These are phyloP conservation scores for Penicillium thymicola DNA, from an alignment of 2,329 filamentous ascomycete genomes.

Conservation along the genomic window DNA sequence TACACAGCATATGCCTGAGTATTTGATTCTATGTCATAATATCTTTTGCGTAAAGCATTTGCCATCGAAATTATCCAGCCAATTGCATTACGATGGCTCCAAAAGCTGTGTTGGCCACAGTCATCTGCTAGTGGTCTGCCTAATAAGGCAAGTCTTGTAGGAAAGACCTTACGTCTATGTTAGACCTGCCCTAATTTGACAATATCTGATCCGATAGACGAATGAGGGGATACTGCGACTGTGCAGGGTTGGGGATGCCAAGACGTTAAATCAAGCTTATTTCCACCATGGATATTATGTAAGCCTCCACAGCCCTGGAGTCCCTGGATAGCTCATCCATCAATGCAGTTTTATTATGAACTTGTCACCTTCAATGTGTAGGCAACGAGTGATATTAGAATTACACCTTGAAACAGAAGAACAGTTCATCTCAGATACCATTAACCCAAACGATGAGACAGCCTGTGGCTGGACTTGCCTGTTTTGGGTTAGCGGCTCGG, in stretches of 20 bases:
- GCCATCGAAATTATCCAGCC: conserved; percentile 6
- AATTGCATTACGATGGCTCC: conserved; percentile 8
- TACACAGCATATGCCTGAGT: not conserved
- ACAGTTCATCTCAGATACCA: not conserved
- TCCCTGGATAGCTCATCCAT: not conserved
- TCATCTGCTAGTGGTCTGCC: not conserved
- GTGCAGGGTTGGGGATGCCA: not conserved
- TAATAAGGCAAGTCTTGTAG: conserved; percentile 2
- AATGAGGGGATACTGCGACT: not conserved
- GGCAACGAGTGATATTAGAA: not conserved
- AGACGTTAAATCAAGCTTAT: conserved; percentile 17
- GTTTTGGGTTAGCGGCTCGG: conserved; percentile 12
- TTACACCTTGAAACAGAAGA: not conserved
- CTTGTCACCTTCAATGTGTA: rapidly evolving
- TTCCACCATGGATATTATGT: conserved; percentile 10
- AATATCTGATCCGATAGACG: not conserved
- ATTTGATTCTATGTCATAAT: conserved; percentile 12
- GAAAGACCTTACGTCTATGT: not conserved
- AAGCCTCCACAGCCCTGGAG: not conserved
- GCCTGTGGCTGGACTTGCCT: conserved; percentile 20
- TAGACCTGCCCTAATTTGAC: conserved; percentile 1
- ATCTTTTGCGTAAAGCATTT: conserved; percentile 18
- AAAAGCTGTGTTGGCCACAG: not conserved
- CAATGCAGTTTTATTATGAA: not conserved
- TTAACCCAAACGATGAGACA: not conserved